A percentile compares a stretch with the other conserved stretches of the same genome.
Evolutionary conservation across 208 protist species (phyloP).

Genomic region (Crithidia expoeki): DNA sequence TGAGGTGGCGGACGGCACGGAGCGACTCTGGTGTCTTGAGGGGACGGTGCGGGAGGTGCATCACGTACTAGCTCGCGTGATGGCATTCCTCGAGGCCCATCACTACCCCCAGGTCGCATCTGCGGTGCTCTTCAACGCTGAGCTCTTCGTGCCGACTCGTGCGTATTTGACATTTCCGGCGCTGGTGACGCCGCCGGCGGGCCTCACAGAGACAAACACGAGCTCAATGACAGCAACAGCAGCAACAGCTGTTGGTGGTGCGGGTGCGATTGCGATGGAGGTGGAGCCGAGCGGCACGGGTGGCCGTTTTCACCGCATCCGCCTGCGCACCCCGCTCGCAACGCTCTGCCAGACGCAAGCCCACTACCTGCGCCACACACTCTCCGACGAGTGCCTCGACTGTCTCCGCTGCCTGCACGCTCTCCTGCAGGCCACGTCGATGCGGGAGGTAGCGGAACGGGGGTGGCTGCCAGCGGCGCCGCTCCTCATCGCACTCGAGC

Average conservation of each 20-base stretch:
- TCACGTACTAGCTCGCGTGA: conserved; percentile 40
- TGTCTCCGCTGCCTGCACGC: conserved; percentile 63
- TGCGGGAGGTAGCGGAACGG: conserved; percentile 59
- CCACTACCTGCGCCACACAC: conserved; percentile 67
- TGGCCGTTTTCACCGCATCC: conserved; percentile 87
- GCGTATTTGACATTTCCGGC: conserved; percentile 74
- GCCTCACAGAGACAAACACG: background rate
- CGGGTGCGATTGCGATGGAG: conserved; percentile 19
- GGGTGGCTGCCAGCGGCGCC: conserved; percentile 74
- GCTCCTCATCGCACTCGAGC: conserved; percentile 81
- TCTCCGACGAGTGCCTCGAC: conserved; percentile 72
- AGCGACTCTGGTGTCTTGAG: conserved; percentile 79
- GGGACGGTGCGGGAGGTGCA: conserved; percentile 77
- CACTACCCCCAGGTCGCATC: conserved; percentile 24
- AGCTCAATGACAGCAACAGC: background rate
- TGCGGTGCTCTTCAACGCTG: conserved; percentile 75
- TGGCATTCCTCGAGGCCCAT: conserved; percentile 20
- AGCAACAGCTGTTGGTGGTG: background rate
- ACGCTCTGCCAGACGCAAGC: conserved; percentile 52
- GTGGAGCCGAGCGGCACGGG: conserved; percentile 79
- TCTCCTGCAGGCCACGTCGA: conserved; percentile 42
- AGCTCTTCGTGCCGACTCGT: conserved; percentile 75
- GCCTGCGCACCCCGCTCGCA: conserved; percentile 57
- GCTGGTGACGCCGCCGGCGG: conserved; percentile 64
- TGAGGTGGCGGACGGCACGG: conserved; percentile 80